Conservation (phyloP, 441 rosid genomes). For the Hypseocharis bilobata region DNA sequence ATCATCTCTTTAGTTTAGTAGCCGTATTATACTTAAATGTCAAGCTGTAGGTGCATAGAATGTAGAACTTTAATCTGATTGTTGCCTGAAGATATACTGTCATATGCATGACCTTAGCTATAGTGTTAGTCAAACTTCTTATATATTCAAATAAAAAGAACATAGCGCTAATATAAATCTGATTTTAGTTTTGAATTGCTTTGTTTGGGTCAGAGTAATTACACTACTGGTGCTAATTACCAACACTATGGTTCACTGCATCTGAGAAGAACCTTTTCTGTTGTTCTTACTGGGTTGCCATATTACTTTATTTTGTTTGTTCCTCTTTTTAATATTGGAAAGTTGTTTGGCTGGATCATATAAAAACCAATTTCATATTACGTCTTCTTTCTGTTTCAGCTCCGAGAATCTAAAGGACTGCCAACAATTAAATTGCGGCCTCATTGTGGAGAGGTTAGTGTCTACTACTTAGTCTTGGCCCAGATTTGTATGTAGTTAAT, state of each 20-base stretch:
- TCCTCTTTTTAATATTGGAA: not conserved
- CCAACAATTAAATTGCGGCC: conserved; percentile 64
- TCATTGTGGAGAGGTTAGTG: conserved; percentile 61
- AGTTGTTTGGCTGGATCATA: conserved; percentile 2
- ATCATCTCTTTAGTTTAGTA: too few relatives aligned
- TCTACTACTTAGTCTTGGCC: conserved; percentile 8
- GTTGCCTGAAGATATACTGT: not conserved
- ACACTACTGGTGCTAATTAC: not conserved
- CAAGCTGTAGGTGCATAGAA: too few relatives aligned
- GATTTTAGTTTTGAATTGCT: not conserved
- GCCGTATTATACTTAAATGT: too few relatives aligned
- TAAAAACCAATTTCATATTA: conserved; percentile 2
- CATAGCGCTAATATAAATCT: not conserved
- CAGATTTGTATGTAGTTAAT: conserved; percentile 1
- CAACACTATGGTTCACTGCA: too few relatives aligned
- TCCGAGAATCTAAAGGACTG: conserved; percentile 67
- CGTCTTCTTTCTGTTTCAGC: conserved; percentile 34
- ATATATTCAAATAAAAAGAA: not conserved
- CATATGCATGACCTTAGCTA: not conserved
- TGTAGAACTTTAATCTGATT: conserved; percentile 8
- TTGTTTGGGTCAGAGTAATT: not conserved
- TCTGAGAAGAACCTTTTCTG: not conserved
- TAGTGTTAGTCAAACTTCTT: not conserved
- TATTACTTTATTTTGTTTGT: not conserved
- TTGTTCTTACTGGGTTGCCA: not conserved